Percentiles rank a stretch among this genome's conserved stretches.
Evolutionary conservation across 345 rosid species (phyloP).

Genomic region (Eutrema yunnanense): DNA sequence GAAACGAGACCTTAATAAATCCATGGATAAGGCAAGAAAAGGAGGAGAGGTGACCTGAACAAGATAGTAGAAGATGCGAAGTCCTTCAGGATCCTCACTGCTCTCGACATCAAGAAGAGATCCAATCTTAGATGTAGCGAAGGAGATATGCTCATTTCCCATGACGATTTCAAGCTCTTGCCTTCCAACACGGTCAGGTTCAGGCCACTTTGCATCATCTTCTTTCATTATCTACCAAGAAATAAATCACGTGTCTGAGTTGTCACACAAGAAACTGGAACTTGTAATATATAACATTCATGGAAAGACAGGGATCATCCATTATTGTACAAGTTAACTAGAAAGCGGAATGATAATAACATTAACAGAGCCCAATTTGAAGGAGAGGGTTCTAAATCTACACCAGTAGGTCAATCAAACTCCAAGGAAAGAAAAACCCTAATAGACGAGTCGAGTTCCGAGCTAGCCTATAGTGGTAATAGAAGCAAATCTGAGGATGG

Average conservation of each 20-base stretch:
- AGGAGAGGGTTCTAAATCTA: neutral
- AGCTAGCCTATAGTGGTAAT: neutral
- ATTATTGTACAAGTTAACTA: neutral
- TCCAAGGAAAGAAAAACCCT: neutral
- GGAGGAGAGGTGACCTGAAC: slow-evolving; percentile 66
- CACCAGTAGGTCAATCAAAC: neutral
- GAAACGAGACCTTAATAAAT: neutral
- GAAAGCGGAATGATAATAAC: neutral
- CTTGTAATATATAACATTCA: neutral
- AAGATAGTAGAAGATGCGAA: slow-evolving; percentile 94
- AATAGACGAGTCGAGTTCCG: neutral
- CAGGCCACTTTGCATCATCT: slow-evolving; percentile 98
- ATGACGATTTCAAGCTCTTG: slow-evolving; percentile 98
- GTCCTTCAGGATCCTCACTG: slow-evolving; percentile 97
- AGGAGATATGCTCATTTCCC: slow-evolving; percentile 97
- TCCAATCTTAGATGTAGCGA: slow-evolving; percentile 94
- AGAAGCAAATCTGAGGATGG: neutral
- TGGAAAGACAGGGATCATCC: neutral
- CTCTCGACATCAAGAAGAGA: slow-evolving; percentile 95
- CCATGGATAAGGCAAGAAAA: neutral
- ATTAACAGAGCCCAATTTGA: neutral
- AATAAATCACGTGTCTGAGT: neutral
- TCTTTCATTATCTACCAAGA: slow-evolving; percentile 86
- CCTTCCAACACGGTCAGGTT: slow-evolving; percentile 91
- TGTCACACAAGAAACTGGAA: neutral